Base-by-base conservation (phyloP, 1,139 yeast species). In the Suhomyces taliae region DNA sequence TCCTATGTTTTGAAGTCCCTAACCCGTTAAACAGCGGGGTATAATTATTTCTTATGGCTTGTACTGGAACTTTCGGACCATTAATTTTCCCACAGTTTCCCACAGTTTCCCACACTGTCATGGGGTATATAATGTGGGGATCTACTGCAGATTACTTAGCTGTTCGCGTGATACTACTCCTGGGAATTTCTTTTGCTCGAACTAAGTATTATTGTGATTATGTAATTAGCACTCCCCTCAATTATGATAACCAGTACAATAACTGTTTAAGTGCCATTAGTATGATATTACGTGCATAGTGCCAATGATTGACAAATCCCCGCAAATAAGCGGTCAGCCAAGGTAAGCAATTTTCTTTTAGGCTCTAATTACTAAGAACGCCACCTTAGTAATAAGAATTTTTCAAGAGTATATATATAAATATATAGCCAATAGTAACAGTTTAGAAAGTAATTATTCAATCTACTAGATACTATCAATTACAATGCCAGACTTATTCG, bases 401-500 rank as follows among this genome's bases (percentile, higher is more conserved):
- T 29, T 15, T 26, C 7, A 11, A 27, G 19, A 14, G 11, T 3
- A 14, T 24, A 39, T 14, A 39, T 10, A 14, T 27, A 29, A n/a
- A 27, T 14, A 27, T 26, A 26, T 12, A 39, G 29, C 36, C 36
- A 41, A n/a, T 37, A 14, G 32, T 31, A 8, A 15, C 5, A 9
- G 4, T 3, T 11, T 8, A 19, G 11, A 11, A 19, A 32, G 19
- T 8, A 19, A 19, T 33, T 3, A 24, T 31, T 26, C 26, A 19
- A 19, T 19, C 6, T 19, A 19, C 24, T 19, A 19, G 24, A 19
- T 19, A 19, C 2, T 14, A 14, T 14, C 15, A 14, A 14, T 10
- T 8, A 52, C 10, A 32, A 73, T 73, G 78, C 76, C 77, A 19
- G 78, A 71, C 57, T 61, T 74, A 56, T 74, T 74, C 51, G 79